Percentiles rank a stretch among this genome's conserved stretches.
Evolutionary conservation across 176 grass and related monocot genomes (phyloP).

Genomic region (Carex pumila): DNA sequence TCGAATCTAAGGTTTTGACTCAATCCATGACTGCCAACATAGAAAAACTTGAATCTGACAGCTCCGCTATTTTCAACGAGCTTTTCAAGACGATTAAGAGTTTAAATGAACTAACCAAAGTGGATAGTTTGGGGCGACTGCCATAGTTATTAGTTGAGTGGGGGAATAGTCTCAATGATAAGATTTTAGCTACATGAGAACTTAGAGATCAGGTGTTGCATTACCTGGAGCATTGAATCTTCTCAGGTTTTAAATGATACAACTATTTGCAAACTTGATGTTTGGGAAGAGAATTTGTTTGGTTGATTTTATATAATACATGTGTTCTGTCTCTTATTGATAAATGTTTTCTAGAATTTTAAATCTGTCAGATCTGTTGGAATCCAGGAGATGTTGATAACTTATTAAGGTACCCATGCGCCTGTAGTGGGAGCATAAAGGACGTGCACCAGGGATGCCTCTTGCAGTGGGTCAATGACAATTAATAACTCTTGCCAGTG

Average conservation of each 20-base stretch:
- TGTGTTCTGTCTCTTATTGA: no score
- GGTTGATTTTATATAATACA: no score
- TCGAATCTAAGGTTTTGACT: neutral
- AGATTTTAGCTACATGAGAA: neutral
- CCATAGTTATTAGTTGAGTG: neutral
- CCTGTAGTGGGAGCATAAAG: slow-evolving; percentile 98
- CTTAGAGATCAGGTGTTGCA: neutral
- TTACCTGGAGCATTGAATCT: neutral
- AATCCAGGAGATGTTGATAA: slow-evolving; percentile 82
- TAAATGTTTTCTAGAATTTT: no score
- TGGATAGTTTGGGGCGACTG: neutral
- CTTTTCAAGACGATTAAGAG: neutral
- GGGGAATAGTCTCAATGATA: neutral
- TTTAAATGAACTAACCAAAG: neutral
- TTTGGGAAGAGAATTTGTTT: no score
- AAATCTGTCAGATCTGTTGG: slow-evolving; percentile 99
- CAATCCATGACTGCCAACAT: neutral
- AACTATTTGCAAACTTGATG: neutral
- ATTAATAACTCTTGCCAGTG: slow-evolving; percentile 97
- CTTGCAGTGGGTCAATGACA: slow-evolving; percentile 97
- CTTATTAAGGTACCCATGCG: slow-evolving; percentile 89
- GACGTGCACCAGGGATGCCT: slow-evolving; percentile 99
- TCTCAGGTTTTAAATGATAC: neutral
- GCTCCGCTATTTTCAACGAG: neutral
- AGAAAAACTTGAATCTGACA: neutral